Conservation (phyloP, 495 filamentous ascomycete genomes). For the Penicillium longicatenatum region DNA sequence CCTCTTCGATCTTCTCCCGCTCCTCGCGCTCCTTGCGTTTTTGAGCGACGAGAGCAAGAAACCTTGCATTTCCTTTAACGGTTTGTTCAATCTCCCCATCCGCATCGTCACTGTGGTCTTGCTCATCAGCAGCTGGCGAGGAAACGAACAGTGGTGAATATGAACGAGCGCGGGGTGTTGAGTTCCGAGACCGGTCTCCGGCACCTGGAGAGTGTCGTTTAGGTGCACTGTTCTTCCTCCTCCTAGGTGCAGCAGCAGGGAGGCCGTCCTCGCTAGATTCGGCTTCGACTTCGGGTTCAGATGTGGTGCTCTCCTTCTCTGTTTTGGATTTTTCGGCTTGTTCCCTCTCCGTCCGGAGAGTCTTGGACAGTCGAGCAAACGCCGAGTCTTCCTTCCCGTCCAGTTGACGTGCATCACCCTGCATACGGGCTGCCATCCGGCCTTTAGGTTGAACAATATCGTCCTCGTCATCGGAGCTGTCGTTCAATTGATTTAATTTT, state of each 20-base stretch:
- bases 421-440: slow-evolving; percentile 70
- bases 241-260: slow-evolving; percentile 34
- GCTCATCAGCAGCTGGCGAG: slow-evolving; percentile 21
- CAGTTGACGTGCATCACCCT: slow-evolving; percentile 25
- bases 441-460: slow-evolving; percentile 64
- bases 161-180: slow-evolving; percentile 28
- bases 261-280: slow-evolving; percentile 41
- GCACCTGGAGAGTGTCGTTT: slow-evolving; percentile 6
- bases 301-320: slow-evolving; percentile 13
- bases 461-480: slow-evolving; percentile 45
- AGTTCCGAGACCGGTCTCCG: slow-evolving; percentile 15
- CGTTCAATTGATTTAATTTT: slow-evolving; percentile 16
- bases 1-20: slow-evolving; percentile 59
- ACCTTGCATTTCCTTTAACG: slow-evolving; percentile 57
- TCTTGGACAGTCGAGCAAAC: slow-evolving; percentile 38
- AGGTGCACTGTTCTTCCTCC: slow-evolving; percentile 25
- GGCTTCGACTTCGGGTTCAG: slow-evolving; percentile 4
- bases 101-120: slow-evolving; percentile 8
- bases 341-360: slow-evolving; percentile 22
- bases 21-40: slow-evolving; percentile 71
- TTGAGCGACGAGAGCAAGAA: slow-evolving; percentile 67
- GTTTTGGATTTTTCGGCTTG: slow-evolving; percentile 14
- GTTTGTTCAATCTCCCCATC: slow-evolving; percentile 41
- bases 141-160: slow-evolving; percentile 47
- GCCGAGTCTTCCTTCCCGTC: slow-evolving; percentile 33